Conservation (phyloP, 2,329 filamentous ascomycete genomes). For the Alternaria sp. region DNA sequence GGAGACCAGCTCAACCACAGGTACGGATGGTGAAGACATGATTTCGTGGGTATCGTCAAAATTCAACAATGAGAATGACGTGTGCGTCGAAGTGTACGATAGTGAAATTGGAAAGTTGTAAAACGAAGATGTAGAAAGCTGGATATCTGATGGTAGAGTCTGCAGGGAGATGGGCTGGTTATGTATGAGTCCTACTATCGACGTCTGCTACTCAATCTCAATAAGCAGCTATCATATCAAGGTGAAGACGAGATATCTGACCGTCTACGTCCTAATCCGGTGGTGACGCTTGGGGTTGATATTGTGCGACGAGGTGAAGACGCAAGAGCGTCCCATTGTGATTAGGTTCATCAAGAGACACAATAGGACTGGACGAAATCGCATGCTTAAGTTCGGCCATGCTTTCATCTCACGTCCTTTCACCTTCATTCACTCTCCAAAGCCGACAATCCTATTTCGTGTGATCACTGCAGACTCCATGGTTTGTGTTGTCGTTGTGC, state of each 20-base stretch:
- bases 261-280: neutral
- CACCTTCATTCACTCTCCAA: neutral
- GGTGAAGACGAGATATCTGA: neutral
- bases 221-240: slow-evolving; percentile 1
- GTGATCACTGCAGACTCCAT: neutral
- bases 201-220: neutral
- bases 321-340: neutral
- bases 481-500: neutral
- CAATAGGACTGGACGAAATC: neutral
- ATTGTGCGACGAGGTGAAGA: neutral
- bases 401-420: neutral
- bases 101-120: neutral
- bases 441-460: neutral
- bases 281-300: neutral
- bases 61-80: accelerated
- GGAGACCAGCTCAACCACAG: slow-evolving; percentile 1
- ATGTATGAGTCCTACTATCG: neutral
- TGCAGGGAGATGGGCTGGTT: neutral
- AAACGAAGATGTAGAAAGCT: neutral
- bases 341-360: neutral
- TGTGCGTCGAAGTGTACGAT: neutral
- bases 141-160: neutral
- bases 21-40: neutral
- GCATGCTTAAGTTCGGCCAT: neutral
- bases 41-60: neutral